These are phyloP conservation scores for Trametes coccinea DNA, from an alignment of 768 basidiomycete genomes.

Conservation along the genomic window DNA sequence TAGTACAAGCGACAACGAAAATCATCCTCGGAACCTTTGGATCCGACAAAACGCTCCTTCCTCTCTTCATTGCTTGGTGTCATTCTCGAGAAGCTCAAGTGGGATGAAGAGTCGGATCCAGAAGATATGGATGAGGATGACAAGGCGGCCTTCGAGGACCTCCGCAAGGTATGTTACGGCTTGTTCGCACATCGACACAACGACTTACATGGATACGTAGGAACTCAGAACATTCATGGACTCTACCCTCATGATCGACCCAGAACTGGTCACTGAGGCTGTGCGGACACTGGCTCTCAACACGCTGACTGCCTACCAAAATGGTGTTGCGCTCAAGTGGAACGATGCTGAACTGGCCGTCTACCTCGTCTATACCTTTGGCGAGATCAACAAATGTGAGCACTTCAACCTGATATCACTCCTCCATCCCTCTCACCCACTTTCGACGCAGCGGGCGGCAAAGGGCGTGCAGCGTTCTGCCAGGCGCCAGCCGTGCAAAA, in stretches of 20 bases:
- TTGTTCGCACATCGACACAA: neutral
- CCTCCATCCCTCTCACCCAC: conserved; percentile 1
- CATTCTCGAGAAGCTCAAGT: conserved; percentile 85
- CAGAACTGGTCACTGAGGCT: conserved; percentile 77
- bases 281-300: conserved; percentile 71
- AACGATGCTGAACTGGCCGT: conserved; percentile 90
- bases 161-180: conserved; percentile 67
- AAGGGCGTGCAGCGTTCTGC: conserved; percentile 87
- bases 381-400: conserved; percentile 89
- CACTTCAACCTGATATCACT: neutral
- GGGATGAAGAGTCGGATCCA: conserved; percentile 78
- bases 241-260: conserved; percentile 82
- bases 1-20: conserved; percentile 82
- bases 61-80: conserved; percentile 76
- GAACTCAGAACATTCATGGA: conserved; percentile 87
- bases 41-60: conserved; percentile 72
- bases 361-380: conserved; percentile 92
- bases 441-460: conserved; percentile 56
- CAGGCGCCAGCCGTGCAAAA: conserved; percentile 66
- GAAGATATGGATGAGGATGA: conserved; percentile 91
- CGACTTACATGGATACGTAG: conserved; percentile 40
- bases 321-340: conserved; percentile 73
- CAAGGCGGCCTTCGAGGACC: conserved; percentile 73
- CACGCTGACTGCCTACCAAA: conserved; percentile 72
- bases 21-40: conserved; percentile 58